phyloP scores from a whole-genome alignment of 164 flowering plant species.

The Aristolochia fimbriata region DNA sequence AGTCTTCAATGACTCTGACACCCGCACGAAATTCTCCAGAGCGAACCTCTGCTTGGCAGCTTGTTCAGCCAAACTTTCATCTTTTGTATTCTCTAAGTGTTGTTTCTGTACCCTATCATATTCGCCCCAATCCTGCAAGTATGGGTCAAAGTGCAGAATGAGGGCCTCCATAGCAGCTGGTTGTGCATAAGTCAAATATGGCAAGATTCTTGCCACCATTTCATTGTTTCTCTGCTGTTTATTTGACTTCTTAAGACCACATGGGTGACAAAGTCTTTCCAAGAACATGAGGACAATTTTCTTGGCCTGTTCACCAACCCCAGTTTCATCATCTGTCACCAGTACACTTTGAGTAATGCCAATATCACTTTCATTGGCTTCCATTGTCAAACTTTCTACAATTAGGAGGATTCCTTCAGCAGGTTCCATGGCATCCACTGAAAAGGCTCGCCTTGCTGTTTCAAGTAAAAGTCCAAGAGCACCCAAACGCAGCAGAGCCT shows the following conservation, averaged over 20 bases:
- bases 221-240: conserved; percentile 98
- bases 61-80: conserved; percentile 58
- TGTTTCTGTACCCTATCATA: conserved; percentile 70
- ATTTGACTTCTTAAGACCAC: conserved; percentile 73
- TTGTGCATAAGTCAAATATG: conserved; percentile 94
- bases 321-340: conserved; percentile 74
- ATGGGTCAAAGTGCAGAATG: conserved; percentile 81
- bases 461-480: conserved; percentile 86
- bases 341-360: conserved; percentile 60
- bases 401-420: conserved; percentile 97
- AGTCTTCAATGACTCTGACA: conserved; percentile 94
- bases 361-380: conserved; percentile 93
- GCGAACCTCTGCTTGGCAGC: conserved; percentile 70
- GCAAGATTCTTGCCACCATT: conserved; percentile 98
- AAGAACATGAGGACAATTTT: conserved; percentile 94
- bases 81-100: conserved; percentile 61
- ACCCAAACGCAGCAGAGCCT: conserved; percentile 69
- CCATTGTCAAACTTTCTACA: conserved; percentile 94
- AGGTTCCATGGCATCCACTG: conserved; percentile 98
- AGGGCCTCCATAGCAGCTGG: conserved; percentile 99
- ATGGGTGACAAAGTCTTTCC: conserved; percentile 80
- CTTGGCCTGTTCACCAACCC: conserved; percentile 88
- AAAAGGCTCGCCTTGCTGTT: conserved; percentile 95
- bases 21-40: conserved; percentile 90
- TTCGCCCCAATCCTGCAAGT: conserved; percentile 71